Percentiles rank a stretch among this genome's conserved stretches.
Conservation (phyloP, 2,329 filamentous ascomycete species). For the Davidsoniella eucalypti region DNA sequence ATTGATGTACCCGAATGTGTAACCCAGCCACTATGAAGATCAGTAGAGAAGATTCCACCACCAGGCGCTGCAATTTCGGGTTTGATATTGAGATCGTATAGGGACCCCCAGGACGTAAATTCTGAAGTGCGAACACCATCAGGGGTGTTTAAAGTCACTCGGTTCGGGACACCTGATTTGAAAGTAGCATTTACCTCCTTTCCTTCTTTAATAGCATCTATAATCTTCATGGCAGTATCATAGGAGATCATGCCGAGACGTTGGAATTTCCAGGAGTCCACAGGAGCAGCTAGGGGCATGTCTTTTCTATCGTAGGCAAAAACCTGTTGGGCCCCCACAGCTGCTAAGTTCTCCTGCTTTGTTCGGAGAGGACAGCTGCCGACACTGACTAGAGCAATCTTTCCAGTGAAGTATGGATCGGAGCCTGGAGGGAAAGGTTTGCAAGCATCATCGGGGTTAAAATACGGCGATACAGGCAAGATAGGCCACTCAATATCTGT, state of each 20-base stretch:
- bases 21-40: conserved; percentile 23
- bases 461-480: too few species aligned
- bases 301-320: conserved; percentile 12
- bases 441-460: conserved; percentile 17
- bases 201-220: conserved; percentile 24
- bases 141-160: not conserved
- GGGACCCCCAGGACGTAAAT: not conserved
- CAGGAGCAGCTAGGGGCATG: conserved; percentile 3
- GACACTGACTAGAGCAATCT: conserved; percentile 19
- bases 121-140: not conserved
- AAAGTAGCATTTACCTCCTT: conserved; percentile 19
- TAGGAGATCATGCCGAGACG: conserved; percentile 21
- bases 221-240: conserved; percentile 29
- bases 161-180: conserved; percentile 15
- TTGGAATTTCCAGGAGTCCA: too few species aligned
- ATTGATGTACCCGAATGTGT: conserved; percentile 38
- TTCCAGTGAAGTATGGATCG: conserved; percentile 13
- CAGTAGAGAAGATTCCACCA: conserved; percentile 33
- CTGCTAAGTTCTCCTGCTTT: conserved; percentile 18
- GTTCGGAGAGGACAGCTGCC: conserved; percentile 19
- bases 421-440: conserved; percentile 16
- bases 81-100: conserved; percentile 33
- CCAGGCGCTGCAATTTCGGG: conserved; percentile 34
- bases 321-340: conserved; percentile 17
- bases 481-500: too few species aligned